phyloP scores from a whole-genome alignment of 805 yeast species.

The Yamadazyma olivae region DNA sequence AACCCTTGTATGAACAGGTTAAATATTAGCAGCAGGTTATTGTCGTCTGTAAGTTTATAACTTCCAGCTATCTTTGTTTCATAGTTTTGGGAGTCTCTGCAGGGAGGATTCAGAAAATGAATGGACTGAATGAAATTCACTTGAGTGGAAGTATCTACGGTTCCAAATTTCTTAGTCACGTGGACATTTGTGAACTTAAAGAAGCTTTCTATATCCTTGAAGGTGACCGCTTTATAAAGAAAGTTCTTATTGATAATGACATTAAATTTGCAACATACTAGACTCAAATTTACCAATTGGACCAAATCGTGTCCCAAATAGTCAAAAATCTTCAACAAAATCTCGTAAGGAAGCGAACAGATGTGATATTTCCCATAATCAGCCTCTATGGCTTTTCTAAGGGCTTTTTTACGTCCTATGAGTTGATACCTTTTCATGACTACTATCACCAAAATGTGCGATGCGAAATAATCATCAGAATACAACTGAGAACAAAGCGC shows the following conservation, averaged over 20 bases:
- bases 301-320: conserved; percentile 17
- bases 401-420: conserved; percentile 33
- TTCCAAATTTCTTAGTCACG: conserved; percentile 22
- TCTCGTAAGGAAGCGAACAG: conserved; percentile 42
- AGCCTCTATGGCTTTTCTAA: conserved; percentile 10
- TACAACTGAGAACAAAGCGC: too few relatives aligned
- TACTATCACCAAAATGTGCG: too few relatives aligned
- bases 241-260: conserved; percentile 32
- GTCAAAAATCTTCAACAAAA: conserved; percentile 32
- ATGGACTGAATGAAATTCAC: conserved; percentile 28
- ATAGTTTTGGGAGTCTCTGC: conserved; percentile 16
- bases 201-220: conserved; percentile 26
- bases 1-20: conserved; percentile 26
- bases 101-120: conserved; percentile 34
- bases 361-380: conserved; percentile 31
- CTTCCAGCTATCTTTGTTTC: conserved; percentile 35
- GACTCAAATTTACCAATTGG: conserved; percentile 24
- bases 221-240: conserved; percentile 31
- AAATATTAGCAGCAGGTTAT: conserved; percentile 15
- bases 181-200: conserved; percentile 34
- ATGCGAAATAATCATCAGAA: not conserved
- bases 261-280: conserved; percentile 36
- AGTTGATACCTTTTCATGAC: conserved; percentile 42
- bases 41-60: conserved; percentile 14
- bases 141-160: conserved; percentile 25